Conservation (phyloP, 2,329 filamentous ascomycete species). For the Alternaria sp. region DNA sequence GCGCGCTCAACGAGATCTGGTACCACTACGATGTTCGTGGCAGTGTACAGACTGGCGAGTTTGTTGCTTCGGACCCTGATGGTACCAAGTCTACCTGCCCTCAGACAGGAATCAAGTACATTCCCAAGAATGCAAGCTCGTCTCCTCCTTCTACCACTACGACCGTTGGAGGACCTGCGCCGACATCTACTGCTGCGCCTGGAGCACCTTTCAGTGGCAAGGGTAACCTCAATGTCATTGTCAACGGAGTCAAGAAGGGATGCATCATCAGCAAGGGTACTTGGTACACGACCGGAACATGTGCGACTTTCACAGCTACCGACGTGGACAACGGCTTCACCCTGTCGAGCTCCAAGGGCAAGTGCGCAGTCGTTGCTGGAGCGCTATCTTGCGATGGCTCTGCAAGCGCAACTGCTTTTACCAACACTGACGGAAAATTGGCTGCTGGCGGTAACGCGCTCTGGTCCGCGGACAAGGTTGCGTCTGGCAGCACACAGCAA, state of each 20-base stretch:
- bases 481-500: constrained; percentile 55
- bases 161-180: constrained; percentile 33
- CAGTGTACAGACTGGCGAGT: constrained; percentile 67
- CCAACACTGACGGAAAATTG: constrained; percentile 45
- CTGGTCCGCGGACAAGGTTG: constrained; percentile 56
- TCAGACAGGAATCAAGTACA: constrained; percentile 68
- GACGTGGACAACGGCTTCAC: constrained; percentile 42
- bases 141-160: constrained; percentile 42
- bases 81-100: constrained; percentile 71
- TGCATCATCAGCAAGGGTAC: constrained; percentile 72
- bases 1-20: constrained; percentile 63
- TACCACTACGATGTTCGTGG: constrained; percentile 71
- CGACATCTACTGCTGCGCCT: constrained; percentile 46
- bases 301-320: constrained; percentile 69
- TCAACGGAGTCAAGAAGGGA: constrained; percentile 61
- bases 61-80: constrained; percentile 65
- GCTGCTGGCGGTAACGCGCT: constrained; percentile 49
- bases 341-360: constrained; percentile 46
- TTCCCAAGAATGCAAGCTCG: constrained; percentile 61
- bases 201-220: constrained; percentile 62
- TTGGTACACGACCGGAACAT: constrained; percentile 74
- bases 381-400: constrained; percentile 63
- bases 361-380: constrained; percentile 64
- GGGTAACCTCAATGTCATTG: constrained; percentile 67
- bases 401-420: constrained; percentile 57